Percentiles rank a stretch among this genome's conserved stretches.
phyloP scores from a whole-genome alignment of 129 eudicot species.

The Saussurea involucrata region DNA sequence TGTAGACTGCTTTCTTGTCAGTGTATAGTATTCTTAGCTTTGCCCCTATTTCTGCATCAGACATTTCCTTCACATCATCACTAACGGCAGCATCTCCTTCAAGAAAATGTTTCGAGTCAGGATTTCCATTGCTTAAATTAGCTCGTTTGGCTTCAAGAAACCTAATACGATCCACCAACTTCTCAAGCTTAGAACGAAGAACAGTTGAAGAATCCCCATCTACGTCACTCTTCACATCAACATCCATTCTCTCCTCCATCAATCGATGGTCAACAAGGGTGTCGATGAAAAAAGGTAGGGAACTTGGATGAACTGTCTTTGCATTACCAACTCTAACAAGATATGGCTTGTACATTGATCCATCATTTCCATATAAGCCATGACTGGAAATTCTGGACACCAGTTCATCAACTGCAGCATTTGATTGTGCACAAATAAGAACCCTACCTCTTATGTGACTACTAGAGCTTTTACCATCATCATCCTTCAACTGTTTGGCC shows the following conservation, averaged over 20 bases:
- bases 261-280: constrained; percentile 84
- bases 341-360: constrained; percentile 80
- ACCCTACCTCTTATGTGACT: constrained; percentile 56
- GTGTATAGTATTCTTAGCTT: constrained; percentile 61
- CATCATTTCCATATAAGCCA: constrained; percentile 81
- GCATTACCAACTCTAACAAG: constrained; percentile 98
- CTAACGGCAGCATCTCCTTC: constrained; percentile 40
- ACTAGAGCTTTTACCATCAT: constrained; percentile 32
- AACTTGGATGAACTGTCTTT: constrained; percentile 85
- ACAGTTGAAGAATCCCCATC: constrained; percentile 44
- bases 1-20: constrained; percentile 60
- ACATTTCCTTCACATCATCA: constrained; percentile 48
- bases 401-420: constrained; percentile 98
- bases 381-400: constrained; percentile 79
- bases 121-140: constrained; percentile 52
- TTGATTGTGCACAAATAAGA: constrained; percentile 95
- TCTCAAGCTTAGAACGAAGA: constrained; percentile 76
- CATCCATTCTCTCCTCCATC: constrained; percentile 45
- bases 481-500: constrained; percentile 69
- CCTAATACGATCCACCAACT: constrained; percentile 69
- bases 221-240: constrained; percentile 37
- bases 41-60: constrained; percentile 69
- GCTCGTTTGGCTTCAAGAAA: constrained; percentile 88
- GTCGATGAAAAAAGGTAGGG: constrained; percentile 82
- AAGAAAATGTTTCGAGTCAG: constrained; percentile 27